Evolutionary conservation across 306 rosid species (phyloP), one percentile per base, ranked within the genome.

Genomic region (Abrus precatorius): DNA sequence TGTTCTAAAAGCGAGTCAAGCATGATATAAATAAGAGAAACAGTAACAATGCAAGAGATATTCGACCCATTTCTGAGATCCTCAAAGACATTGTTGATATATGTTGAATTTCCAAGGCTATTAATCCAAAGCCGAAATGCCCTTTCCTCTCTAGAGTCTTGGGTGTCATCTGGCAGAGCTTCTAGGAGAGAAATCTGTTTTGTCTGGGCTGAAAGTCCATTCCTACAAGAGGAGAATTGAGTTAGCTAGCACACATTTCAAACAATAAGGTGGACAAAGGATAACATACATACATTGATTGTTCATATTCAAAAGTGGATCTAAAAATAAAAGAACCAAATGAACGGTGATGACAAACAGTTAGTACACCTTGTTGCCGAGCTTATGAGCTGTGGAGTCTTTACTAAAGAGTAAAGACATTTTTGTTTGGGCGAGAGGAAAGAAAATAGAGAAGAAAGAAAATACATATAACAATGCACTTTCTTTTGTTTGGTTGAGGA

Each of bases 121-220:
- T 95, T 95, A 73, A 95, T 88, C 99, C 99, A 95, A 66, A 93
- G 91, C 73, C 99, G 96, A 83, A 95, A 95, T 28, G 92, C 97
- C 85, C 92, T 87, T 88, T 95, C 99, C 87, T 95, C 99, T 86
- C 99, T 90, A 0, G 99, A 89, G 72, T 91, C 90, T 82, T 77
- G 94, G 12, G 90, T 77, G 68, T 95, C 98, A 72, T 93, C 94
- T 12, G 94, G 92, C 84, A 82, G 72, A 14, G 88, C 85, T 80
- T 93, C 94, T n/a, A 93, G 93, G 82, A 91, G 96, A 54, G 96
- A 93, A 68, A 78, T 84, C 47, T 91, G 97, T 71, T 87, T 89
- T 74, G 93, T 87, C 77, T 84, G 94, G 30, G 86, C 73, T 74
- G 99, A 85, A 68, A 95, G 97, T 79, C 99, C 99, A 86, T 95